phyloP scores from a whole-genome alignment of 2,329 filamentous ascomycete species.

The Gnomoniopsis sp. region DNA sequence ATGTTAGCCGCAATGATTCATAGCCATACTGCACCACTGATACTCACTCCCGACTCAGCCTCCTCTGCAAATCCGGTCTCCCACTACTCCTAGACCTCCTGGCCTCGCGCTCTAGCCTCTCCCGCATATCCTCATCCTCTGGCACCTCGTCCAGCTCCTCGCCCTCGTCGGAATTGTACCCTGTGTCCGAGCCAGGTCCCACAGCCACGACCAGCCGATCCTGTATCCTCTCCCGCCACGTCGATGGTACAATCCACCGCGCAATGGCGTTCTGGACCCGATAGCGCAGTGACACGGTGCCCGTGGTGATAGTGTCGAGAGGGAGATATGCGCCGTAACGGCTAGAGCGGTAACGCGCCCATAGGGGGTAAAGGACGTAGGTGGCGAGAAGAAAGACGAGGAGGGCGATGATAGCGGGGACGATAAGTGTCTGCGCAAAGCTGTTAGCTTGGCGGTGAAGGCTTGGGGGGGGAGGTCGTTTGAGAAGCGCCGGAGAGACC shows the following conservation, averaged over 20 bases:
- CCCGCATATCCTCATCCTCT: conserved; percentile 40
- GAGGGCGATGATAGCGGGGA: conserved; percentile 69
- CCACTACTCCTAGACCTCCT: conserved; percentile 12
- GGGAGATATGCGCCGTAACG: conserved; percentile 74
- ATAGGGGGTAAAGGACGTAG: conserved; percentile 64
- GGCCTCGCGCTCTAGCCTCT: conserved; percentile 28
- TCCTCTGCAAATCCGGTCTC: conserved; percentile 46
- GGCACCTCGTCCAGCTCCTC: conserved; percentile 65
- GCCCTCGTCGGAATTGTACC: conserved; percentile 63
- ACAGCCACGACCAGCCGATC: conserved; percentile 35
- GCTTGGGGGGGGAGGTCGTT: background rate
- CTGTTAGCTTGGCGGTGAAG: background rate
- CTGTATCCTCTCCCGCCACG: conserved; percentile 41
- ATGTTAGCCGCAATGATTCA: conserved; percentile 6
- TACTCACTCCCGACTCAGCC: conserved; percentile 71
- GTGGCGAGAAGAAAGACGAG: conserved; percentile 64
- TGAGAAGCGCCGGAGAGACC: background rate
- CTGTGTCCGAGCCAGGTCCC: conserved; percentile 42
- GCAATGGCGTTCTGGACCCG: conserved; percentile 42
- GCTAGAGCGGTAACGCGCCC: conserved; percentile 61
- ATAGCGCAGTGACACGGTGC: conserved; percentile 52
- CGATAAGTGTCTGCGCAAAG: conserved; percentile 57
- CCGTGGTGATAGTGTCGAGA: conserved; percentile 58
- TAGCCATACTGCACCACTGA: background rate
- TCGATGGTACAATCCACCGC: conserved; percentile 40